Conservation (phyloP, 2,329 filamentous ascomycete species). For the Botrytis elliptica region DNA sequence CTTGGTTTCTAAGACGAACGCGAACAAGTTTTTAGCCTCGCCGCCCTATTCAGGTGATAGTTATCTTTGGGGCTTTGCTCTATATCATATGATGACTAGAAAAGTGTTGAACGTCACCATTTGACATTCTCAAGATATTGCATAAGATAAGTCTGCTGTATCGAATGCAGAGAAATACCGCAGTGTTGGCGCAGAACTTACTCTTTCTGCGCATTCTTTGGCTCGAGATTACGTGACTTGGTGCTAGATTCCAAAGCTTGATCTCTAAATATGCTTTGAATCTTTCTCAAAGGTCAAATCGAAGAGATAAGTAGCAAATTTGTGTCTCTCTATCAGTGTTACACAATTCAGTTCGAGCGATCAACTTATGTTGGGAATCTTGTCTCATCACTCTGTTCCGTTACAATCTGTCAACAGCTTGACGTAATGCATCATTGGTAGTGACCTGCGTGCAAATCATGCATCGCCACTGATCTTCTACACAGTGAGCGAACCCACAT, state of each 20-base stretch:
- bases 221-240: neutral
- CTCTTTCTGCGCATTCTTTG: neutral
- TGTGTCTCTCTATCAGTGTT: neutral
- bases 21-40: neutral
- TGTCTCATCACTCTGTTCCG: neutral
- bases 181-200: accelerated
- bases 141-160: neutral
- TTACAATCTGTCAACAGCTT: neutral
- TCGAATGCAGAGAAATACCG: neutral
- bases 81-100: no score
- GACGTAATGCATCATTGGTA: neutral
- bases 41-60: accelerated
- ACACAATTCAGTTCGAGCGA: neutral
- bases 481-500: neutral
- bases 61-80: neutral
- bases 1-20: neutral
- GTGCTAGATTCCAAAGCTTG: neutral
- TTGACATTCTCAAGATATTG: neutral
- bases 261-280: neutral
- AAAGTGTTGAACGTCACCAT: neutral
- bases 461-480: accelerated
- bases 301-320: neutral
- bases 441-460: accelerated
- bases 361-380: neutral
- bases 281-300: accelerated